Base-by-base conservation (phyloP, 768 basidiomycete species). In the Cystofilobasidium bisporidii region DNA sequence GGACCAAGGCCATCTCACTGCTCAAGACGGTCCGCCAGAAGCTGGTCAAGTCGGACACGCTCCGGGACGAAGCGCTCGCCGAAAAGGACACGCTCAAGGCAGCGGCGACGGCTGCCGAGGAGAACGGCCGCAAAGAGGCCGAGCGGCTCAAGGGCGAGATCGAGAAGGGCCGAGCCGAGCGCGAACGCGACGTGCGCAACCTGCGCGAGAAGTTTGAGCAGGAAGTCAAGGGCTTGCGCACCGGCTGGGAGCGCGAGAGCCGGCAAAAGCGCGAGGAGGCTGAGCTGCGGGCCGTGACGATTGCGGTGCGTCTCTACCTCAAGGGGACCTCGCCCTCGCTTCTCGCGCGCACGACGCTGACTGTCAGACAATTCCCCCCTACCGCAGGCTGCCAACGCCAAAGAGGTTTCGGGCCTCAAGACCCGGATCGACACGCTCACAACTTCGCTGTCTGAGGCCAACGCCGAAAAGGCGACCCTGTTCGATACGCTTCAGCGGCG, bases 1-100 rank as follows among this genome's bases (percentile, higher is more conserved):
- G 94, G 17, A 84, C 86, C 24, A 99, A 98, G 74, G 93, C 93
- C 0, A 87, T 98, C 71, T 87, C 86, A 61, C 79, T 97, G 32
- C 80, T 99, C 66, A 97, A 97, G 78, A 91, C 91, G 1, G 89
- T 98, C n/a, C 80, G 96, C 64, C 87, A 91, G 78, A 99, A 97
- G 76, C 79, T 94, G n/a, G 90, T 97, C 33, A 97, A 91, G 74
- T 86, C 91, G 8, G 94, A 98, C 78, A 92, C 91, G 79, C 91
- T 94, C 28, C 84, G 84, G 72, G 92, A 97, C 43, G 91, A 94
- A 67, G 80, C 83, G 0, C 43, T 69, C 26, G 30, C 45, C 12
- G 68, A 69, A 3, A 20, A 59, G 28, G 59, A 69, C 43, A 41
- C 57, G 48, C 57, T 69, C 28, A 48, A 58, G 41, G 28, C 56